Base-by-base conservation (phyloP, 441 rosid species). In the Croton laevigatus region DNA sequence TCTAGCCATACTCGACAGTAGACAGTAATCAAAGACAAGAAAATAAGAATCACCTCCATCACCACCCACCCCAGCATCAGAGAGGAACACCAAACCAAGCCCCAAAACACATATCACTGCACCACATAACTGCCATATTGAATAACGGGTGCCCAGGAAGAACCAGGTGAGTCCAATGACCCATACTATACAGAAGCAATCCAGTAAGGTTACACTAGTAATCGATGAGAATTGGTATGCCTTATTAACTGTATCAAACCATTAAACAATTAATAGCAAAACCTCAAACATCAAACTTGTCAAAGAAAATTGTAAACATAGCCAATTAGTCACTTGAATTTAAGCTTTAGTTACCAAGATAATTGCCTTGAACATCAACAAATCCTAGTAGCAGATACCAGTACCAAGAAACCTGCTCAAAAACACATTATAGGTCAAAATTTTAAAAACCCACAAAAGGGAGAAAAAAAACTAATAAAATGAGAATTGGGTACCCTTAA, bases 201-300 rank as follows among this genome's bases (percentile, higher is more conserved):
- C 90, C 84, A 87, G 63, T 44, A 89, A 66, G 9, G 94, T 83
- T 71, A 89, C 92, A 44, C 88, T 87, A 2, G 92, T 86, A 53
- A 84, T 76, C 19, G 95, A 89, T 14, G 95, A 78, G 80, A n/a
- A 89, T 76, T 84, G 92, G 73, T 23, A 89, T 66, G 92, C 91
- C 69, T 84, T 74, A 58, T 89, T 87, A 55, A 79, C 92, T 89
- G 80, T 79, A 59, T 59, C 62, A 51, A 66, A 59, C 4, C 22
- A 58, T 3, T 55, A 32, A 13, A 1, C 40, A n/a, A 8, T 17
- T 5, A 23, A 62, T 38, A 38, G n/a, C n/a, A n/a, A n/a, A n/a
- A n/a, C n/a, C n/a, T n/a, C n/a, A n/a, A n/a, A n/a, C n/a, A n/a
- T n/a, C n/a, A n/a, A n/a, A n/a, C n/a, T 54, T 2, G 32, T 8